These are phyloP conservation scores for Cercospora zeina DNA, from an alignment of 2,329 filamentous ascomycete genomes.

Conservation along the genomic window DNA sequence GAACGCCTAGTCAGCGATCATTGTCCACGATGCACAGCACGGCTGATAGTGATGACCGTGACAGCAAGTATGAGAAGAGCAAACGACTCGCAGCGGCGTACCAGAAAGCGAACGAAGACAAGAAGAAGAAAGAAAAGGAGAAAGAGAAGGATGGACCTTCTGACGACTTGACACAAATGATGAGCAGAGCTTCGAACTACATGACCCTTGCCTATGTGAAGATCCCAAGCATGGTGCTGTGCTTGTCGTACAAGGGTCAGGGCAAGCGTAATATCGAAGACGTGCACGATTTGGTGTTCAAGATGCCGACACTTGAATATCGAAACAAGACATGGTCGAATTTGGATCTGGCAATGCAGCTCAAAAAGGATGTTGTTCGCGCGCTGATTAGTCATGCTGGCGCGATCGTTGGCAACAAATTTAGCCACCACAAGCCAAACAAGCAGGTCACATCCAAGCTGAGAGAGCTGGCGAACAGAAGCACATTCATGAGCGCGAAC, in stretches of 20 bases:
- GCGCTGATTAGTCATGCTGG: slow-evolving; percentile 93
- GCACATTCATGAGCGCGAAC: slow-evolving; percentile 56
- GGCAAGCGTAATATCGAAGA: slow-evolving; percentile 95
- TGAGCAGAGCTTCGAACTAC: slow-evolving; percentile 89
- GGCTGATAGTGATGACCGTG: slow-evolving; percentile 27
- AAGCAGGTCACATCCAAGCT: slow-evolving; percentile 76
- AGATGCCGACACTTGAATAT: slow-evolving; percentile 90
- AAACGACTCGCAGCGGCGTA: slow-evolving; percentile 31
- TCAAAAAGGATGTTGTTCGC: slow-evolving; percentile 93
- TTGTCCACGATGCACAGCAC: slow-evolving; percentile 34
- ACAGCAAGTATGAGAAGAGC: slow-evolving; percentile 33
- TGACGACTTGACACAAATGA: slow-evolving; percentile 96
- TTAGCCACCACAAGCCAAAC: slow-evolving; percentile 81
- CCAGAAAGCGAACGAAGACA: slow-evolving; percentile 25
- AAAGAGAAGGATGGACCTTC: slow-evolving; percentile 62
- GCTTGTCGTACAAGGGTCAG: slow-evolving; percentile 93
- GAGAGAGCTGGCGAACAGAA: slow-evolving; percentile 79
- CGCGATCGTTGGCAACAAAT: slow-evolving; percentile 96
- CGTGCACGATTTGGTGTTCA: slow-evolving; percentile 96
- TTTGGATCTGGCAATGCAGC: slow-evolving; percentile 82
- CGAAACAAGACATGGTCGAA: slow-evolving; percentile 99
- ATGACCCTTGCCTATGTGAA: slow-evolving; percentile 97
- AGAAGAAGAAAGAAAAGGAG: slow-evolving; percentile 54
- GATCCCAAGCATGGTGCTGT: slow-evolving; percentile 91
- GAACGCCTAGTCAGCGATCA: slow-evolving; percentile 39